Evolutionary conservation across 2,329 filamentous ascomycete genomes (phyloP).

Genomic region (Colletotrichum endophyticum): DNA sequence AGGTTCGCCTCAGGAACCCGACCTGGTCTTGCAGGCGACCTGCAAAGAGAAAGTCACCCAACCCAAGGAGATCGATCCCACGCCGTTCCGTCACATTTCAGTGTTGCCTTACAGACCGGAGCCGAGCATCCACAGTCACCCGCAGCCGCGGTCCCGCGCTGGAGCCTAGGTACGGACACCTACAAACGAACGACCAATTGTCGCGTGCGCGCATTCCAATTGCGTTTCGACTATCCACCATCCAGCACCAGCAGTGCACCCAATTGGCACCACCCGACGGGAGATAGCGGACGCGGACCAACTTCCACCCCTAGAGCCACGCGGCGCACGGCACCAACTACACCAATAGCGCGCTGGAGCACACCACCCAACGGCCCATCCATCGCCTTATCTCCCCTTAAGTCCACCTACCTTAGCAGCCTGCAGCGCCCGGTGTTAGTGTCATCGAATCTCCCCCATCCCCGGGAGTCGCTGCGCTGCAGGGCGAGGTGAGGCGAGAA

Average conservation of each 20-base stretch:
- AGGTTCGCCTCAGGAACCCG: background rate
- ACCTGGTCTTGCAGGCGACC: background rate
- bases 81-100: background rate
- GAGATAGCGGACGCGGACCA: background rate
- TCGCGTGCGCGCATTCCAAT: slow-evolving; percentile 6
- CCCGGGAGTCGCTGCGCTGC: background rate
- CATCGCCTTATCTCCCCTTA: slow-evolving; percentile 9
- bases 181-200: background rate
- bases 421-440: background rate
- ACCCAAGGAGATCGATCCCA: background rate
- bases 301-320: slow-evolving; percentile 4
- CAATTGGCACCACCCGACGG: background rate
- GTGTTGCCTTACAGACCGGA: background rate
- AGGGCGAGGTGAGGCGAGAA: background rate
- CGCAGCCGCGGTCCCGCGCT: background rate
- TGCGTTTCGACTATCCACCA: background rate
- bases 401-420: background rate
- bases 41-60: background rate
- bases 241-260: background rate
- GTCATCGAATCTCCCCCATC: slow-evolving; percentile 2
- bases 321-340: background rate
- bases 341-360: background rate
- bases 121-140: background rate
- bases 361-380: background rate
- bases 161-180: background rate